These are phyloP conservation scores for Phytophthora pistaciae DNA, from an alignment of 352 stramenopile species.

Conservation along the genomic window DNA sequence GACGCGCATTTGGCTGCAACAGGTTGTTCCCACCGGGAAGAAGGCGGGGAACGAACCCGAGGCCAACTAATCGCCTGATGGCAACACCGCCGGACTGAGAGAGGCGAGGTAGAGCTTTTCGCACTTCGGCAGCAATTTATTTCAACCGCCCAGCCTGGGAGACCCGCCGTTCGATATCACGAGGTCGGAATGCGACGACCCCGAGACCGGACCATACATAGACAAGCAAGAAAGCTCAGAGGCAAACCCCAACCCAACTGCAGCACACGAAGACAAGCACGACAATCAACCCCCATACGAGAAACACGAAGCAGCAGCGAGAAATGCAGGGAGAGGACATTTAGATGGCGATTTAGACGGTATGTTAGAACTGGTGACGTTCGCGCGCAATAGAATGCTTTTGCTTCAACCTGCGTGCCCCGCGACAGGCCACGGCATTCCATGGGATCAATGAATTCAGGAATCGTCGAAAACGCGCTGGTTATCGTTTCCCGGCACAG, in stretches of 20 bases:
- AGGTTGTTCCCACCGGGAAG: conserved; percentile 88
- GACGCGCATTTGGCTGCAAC: conserved; percentile 98
- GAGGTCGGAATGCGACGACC: conserved; percentile 40
- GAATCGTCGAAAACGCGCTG: neutral
- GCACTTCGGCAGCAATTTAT: conserved; percentile 19
- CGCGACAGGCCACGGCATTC: neutral
- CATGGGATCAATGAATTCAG: neutral
- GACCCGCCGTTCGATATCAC: conserved; percentile 22
- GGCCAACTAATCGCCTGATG: conserved; percentile 45
- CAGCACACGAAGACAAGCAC: conserved; percentile 15
- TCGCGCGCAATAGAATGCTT: conserved; percentile 56
- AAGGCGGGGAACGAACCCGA: conserved; percentile 71
- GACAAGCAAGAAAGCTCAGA: conserved; percentile 30
- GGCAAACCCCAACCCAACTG: conserved; percentile 15
- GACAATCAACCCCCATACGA: neutral
- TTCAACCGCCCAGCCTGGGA: conserved; percentile 27
- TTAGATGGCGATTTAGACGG: conserved; percentile 58
- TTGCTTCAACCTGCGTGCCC: conserved; percentile 36
- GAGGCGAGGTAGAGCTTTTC: conserved; percentile 23
- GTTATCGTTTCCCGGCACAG: neutral
- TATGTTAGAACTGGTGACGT: conserved; percentile 62
- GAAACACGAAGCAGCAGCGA: conserved; percentile 40
- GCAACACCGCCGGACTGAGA: conserved; percentile 8
- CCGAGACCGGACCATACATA: conserved; percentile 35
- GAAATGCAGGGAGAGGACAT: conserved; percentile 42